Conservation (phyloP, 176 grass and related monocot species). For the Lolium perenne region DNA sequence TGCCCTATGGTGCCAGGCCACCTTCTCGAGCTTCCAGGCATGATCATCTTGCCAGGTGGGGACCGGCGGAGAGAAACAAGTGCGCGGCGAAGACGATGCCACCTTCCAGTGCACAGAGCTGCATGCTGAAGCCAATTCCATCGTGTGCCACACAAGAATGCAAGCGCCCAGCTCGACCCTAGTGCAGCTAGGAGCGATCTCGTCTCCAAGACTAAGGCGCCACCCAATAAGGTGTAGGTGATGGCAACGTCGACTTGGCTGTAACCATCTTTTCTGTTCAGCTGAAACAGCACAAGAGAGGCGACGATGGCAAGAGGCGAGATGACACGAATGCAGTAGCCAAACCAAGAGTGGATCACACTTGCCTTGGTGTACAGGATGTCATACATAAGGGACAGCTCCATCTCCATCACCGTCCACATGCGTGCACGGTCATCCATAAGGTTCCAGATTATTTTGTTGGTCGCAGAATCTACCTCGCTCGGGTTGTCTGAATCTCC, state of each 20-base stretch:
- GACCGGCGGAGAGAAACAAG: background rate
- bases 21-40: background rate
- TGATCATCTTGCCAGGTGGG: background rate
- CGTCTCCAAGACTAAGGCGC: slow-evolving; percentile 24
- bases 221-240: slow-evolving; percentile 55
- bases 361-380: slow-evolving; percentile 53
- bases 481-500: background rate
- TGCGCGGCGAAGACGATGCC: slow-evolving; percentile 7
- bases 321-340: slow-evolving; percentile 22
- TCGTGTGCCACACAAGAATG: slow-evolving; percentile 19
- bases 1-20: slow-evolving; percentile 53
- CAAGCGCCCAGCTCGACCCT: slow-evolving; percentile 10
- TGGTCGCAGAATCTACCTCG: too few relatives aligned
- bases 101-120: background rate
- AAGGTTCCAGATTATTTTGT: too few relatives aligned
- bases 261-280: background rate
- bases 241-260: slow-evolving; percentile 38
- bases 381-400: slow-evolving; percentile 37
- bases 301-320: background rate
- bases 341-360: background rate
- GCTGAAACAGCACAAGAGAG: background rate
- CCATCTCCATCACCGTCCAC: slow-evolving; percentile 3
- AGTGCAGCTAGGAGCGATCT: background rate
- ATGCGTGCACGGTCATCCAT: background rate
- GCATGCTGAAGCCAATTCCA: slow-evolving; percentile 36